A percentile compares a stretch with the other conserved stretches of the same genome.
phyloP scores from a whole-genome alignment of 768 basidiomycete genomes.

The Mycena capillaripes region DNA sequence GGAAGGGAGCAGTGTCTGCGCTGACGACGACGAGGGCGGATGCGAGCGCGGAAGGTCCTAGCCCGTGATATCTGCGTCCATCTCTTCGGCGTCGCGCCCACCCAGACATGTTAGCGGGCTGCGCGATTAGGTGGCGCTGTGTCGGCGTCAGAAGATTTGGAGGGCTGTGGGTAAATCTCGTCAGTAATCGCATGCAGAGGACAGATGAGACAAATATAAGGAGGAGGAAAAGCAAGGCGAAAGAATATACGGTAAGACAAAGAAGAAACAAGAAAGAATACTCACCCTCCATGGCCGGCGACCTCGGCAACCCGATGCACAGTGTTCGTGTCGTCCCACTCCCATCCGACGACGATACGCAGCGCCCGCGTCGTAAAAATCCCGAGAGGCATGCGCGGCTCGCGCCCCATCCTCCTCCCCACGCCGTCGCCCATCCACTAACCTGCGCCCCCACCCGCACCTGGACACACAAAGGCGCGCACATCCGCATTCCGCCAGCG shows the following conservation, averaged over 20 bases:
- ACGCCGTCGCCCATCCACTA: constrained; percentile 20
- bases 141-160: constrained; percentile 56
- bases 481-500: constrained; percentile 79
- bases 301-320: constrained; percentile 66
- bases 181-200: neutral
- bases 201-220: neutral
- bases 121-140: constrained; percentile 67
- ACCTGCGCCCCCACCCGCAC: constrained; percentile 63
- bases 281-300: constrained; percentile 76
- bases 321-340: constrained; percentile 95
- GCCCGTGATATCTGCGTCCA: constrained; percentile 32
- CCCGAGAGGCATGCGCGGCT: constrained; percentile 64
- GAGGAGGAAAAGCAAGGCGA: neutral
- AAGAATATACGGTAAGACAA: neutral
- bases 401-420: constrained; percentile 34
- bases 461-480: constrained; percentile 42
- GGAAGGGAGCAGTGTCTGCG: neutral
- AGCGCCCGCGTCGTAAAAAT: constrained; percentile 86
- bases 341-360: constrained; percentile 91
- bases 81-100: constrained; percentile 15
- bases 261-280: constrained; percentile 54
- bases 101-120: constrained; percentile 81
- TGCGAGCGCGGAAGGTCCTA: neutral
- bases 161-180: constrained; percentile 13
- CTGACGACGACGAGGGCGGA: neutral